Evolutionary conservation across 2,329 filamentous ascomycete genomes (phyloP), one percentile per base, ranked within the genome.

Genomic region (Phialemonium atrogriseum): DNA sequence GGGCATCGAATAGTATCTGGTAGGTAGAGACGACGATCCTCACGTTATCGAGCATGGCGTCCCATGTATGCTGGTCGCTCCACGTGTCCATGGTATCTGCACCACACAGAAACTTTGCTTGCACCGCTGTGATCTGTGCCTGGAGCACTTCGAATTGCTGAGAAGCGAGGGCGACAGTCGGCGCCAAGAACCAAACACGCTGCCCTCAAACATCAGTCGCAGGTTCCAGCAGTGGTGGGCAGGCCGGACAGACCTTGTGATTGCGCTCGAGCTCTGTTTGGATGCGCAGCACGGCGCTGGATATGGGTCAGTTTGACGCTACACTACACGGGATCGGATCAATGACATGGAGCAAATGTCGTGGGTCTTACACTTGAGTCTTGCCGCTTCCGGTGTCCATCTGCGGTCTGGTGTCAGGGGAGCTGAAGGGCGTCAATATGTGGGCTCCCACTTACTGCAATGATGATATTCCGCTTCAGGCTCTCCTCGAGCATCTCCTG

Each of bases 311-410:
- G 38, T 5, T 24, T 15, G 4, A 31, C 24, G 9, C 22, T 19
- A n/a, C n/a, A n/a, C n/a, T n/a, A n/a, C n/a, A n/a, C n/a, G n/a
- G n/a, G n/a, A n/a, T n/a, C 18, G 2, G 15, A 29, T 13, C 11
- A 18, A 27, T 16, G 8, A 12, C 7, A n/a, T 13, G 15, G n/a
- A 26, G 27, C 21, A 27, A 5, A 25, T 21, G 22, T 5, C 16
- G 36, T 23, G 8, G 33, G 27, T 55, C 69, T 56, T 68, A 84
- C 80, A 87, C 72, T 42, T 81, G 77, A 4, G 83, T 87, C 52
- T 88, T 88, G 3, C 83, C 83, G 41, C 73, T 84, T 2, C 83
- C 83, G 0, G 83, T 88, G 39, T 84, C 81, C 82, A 87, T 87
- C 80, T 82, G 38, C 34, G 14, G 18, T 12, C 30, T 20, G 10